Base-by-base conservation (phyloP, 768 basidiomycete species). In the Phylloporus sp. region DNA sequence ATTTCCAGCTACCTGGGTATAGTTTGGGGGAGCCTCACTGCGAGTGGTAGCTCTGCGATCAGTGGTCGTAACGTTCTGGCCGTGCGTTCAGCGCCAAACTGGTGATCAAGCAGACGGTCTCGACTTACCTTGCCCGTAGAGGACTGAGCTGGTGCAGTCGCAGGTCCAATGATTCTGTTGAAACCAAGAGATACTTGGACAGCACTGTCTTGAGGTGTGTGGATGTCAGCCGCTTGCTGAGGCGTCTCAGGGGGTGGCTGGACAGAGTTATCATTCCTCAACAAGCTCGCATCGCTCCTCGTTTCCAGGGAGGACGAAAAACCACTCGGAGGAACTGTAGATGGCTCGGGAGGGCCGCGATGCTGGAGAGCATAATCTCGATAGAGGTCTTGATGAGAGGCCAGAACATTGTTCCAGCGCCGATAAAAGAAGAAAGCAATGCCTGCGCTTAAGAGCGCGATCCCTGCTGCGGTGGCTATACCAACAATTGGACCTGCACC, bases 361-460 rank as follows among this genome's bases (percentile, higher is more conserved):
- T 51, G 55, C n/a, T 59, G 61, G 3, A 53, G 41, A 5, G 54
- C 44, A 36, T 53, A 44, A 31, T 38, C 27, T 36, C 56, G 50
- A 36, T 60, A 57, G 9, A 55, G 38, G 35, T 55, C 53, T 3
- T 46, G 41, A n/a, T 59, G 59, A 20, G 49, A 32, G 24, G 54
- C 48, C 26, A 60, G n/a, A 2, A 54, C 56, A 16, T 58, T 55
- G 52, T 54, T 70, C 66, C 66, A 70, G 8, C 62, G 62, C 28
- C 58, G 53, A 28, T 64, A 70, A 35, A 65, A 69, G 47, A 67
- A 50, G 36, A 63, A 8, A 3, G 65, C 60, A 16, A 38, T 52
- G 9, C 43, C 57, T 2, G 46, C 46, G 23, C 54, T 36, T 10
- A 57, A 22, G 18, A 61, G 7, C 18, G 63, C 65, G 5, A 38